Evolutionary conservation across 345 rosid species (phyloP), one percentile per base, ranked within the genome.

Genomic region (Hirschfeldia incana): DNA sequence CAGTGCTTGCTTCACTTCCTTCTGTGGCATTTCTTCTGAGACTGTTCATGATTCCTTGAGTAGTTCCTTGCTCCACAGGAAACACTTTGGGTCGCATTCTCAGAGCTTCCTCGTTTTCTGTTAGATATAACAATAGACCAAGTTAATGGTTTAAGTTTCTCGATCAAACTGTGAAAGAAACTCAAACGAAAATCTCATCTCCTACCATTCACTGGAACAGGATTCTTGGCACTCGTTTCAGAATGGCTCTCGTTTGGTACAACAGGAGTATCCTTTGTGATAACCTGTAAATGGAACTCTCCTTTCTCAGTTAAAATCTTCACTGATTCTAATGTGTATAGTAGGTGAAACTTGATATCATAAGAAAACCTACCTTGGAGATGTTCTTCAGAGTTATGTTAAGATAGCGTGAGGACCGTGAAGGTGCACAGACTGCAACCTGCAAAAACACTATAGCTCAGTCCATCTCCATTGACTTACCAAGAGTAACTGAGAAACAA

Each of bases 371-470:
- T 87, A 94, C 98, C 98, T 87, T 88, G 81, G 86, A 67, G 65
- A 94, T 76, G 84, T 92, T 94, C 86, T 74, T 82, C 70, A 74
- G 84, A 11, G 97, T 92, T 74, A 94, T 87, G 80, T 94, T 94
- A 78, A 94, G 93, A 76, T 86, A 92, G 65, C 69, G 80, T 8
- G 80, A 77, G 28, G 83, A 81, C 51, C 83, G 84, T 16, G 87
- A 80, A 62, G 90, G 86, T 30, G 89, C 81, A 73, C 93, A 94
- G 53, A 92, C 86, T 28, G 92, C 87, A 88, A 94, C 94, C 97
- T 94, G 91, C 30, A 67, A 79, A 79, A 67, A 10, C 28, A 73
- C 59, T 46, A 72, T 32, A 51, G 57, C 66, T 75, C 39, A 42
- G 65, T 78, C 58, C 74, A 69, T 76, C 65, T 57, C 66, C 61